A percentile compares a stretch with the other conserved stretches of the same genome.
Evolutionary conservation across 2,329 filamentous ascomycete genomes (phyloP).

Genomic region (Penicillium corylophilum): DNA sequence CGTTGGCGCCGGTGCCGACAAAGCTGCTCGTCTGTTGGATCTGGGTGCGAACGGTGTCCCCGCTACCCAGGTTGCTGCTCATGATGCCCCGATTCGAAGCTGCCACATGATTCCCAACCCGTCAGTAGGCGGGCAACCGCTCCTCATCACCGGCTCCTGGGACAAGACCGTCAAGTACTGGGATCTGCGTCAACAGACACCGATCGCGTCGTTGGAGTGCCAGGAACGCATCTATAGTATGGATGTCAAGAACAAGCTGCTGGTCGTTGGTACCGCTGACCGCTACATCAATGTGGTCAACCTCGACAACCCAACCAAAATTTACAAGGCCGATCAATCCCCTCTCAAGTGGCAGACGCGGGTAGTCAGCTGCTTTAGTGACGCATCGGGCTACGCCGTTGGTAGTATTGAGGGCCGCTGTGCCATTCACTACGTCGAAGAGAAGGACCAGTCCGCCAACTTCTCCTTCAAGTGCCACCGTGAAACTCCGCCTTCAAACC

Average conservation of each 20-base stretch:
- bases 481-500: constrained; percentile 63
- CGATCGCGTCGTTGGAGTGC: constrained; percentile 49
- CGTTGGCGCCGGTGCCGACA: constrained; percentile 84
- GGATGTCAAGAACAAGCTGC: constrained; percentile 82
- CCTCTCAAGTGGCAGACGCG: constrained; percentile 98
- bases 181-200: constrained; percentile 52
- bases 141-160: constrained; percentile 81
- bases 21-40: constrained; percentile 85
- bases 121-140: constrained; percentile 55
- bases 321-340: constrained; percentile 95
- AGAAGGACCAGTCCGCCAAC: constrained; percentile 87
- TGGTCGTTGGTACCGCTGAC: constrained; percentile 91
- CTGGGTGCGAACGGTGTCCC: constrained; percentile 59
- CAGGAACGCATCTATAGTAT: constrained; percentile 72
- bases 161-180: constrained; percentile 59
- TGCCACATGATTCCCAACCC: constrained; percentile 74
- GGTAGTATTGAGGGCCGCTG: constrained; percentile 96
- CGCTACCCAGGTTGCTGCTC: constrained; percentile 70
- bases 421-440: constrained; percentile 97
- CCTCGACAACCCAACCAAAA: constrained; percentile 79
- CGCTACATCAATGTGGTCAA: constrained; percentile 95
- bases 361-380: constrained; percentile 90
- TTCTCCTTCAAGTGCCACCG: constrained; percentile 99
- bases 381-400: constrained; percentile 88
- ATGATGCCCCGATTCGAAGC: constrained; percentile 78